These are phyloP conservation scores for Tuber magnatum DNA, from an alignment of 495 filamentous ascomycete genomes.

Conservation along the genomic window DNA sequence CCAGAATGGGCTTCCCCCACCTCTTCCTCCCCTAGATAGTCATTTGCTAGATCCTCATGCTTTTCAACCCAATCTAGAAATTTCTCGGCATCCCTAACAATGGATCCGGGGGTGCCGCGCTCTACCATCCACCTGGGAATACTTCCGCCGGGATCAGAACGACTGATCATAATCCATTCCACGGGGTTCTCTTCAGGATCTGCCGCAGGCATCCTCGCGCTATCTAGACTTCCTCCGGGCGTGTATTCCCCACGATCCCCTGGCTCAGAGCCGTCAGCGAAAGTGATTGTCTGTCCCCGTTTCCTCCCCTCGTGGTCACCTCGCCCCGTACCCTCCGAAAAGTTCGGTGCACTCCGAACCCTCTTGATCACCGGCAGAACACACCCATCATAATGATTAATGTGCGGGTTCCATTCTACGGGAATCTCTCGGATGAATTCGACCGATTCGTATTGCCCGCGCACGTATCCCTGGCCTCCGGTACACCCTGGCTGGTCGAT, in stretches of 20 bases:
- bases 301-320: conserved; percentile 21
- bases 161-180: conserved; percentile 94
- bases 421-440: conserved; percentile 84
- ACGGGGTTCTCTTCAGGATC: conserved; percentile 54
- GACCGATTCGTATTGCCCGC: conserved; percentile 83
- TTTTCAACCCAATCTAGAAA: conserved; percentile 67
- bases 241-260: conserved; percentile 30
- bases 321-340: conserved; percentile 18
- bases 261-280: conserved; percentile 43
- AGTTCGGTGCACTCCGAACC: conserved; percentile 39
- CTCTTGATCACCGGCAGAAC: conserved; percentile 24
- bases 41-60: conserved; percentile 9
- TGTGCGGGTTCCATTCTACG: conserved; percentile 41
- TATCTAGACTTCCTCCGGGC: conserved; percentile 4
- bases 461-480: conserved; percentile 60
- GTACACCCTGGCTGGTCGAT: conserved; percentile 61
- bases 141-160: conserved; percentile 87
- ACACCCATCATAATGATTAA: conserved; percentile 17
- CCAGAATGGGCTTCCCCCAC: conserved; percentile 9
- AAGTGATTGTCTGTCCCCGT: conserved; percentile 49
- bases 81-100: conserved; percentile 72
- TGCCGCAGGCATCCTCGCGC: conserved; percentile 26
- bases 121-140: conserved; percentile 94
- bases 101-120: conserved; percentile 76
- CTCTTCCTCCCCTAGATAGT: conserved; percentile 6